Conservation (phyloP, 768 basidiomycete genomes). For the Lentinula guzmanii region DNA sequence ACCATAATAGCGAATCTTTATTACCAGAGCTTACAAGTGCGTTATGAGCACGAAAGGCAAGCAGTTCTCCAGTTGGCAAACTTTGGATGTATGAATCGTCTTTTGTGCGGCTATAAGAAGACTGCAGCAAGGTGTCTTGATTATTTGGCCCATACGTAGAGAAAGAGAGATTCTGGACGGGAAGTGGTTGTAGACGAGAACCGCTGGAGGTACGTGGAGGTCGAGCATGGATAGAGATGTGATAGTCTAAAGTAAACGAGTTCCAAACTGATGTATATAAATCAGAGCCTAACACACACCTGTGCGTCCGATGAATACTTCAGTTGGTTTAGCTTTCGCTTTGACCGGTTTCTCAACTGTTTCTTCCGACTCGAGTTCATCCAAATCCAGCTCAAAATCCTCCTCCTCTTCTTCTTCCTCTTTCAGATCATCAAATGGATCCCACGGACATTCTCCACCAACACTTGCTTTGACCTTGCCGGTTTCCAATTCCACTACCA, state of each 20-base stretch:
- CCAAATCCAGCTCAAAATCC: slow-evolving; percentile 43
- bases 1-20: slow-evolving; percentile 48
- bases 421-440: slow-evolving; percentile 52
- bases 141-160: slow-evolving; percentile 93
- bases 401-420: slow-evolving; percentile 16
- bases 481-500: slow-evolving; percentile 72
- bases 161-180: slow-evolving; percentile 79
- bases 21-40: slow-evolving; percentile 9
- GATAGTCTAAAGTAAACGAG: slow-evolving; percentile 57
- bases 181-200: slow-evolving; percentile 20
- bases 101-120: slow-evolving; percentile 66
- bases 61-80: slow-evolving; percentile 70
- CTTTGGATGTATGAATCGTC: slow-evolving; percentile 81
- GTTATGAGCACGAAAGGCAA: slow-evolving; percentile 55
- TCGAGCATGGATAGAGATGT: slow-evolving; percentile 75
- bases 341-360: slow-evolving; percentile 14
- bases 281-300: neutral
- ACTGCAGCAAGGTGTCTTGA: slow-evolving; percentile 69
- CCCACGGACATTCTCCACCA: slow-evolving; percentile 75
- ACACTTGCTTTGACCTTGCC: slow-evolving; percentile 73
- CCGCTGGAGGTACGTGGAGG: slow-evolving; percentile 21
- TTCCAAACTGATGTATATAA: neutral
- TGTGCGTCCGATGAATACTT: slow-evolving; percentile 63
- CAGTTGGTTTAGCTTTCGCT: slow-evolving; percentile 18
- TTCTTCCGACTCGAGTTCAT: slow-evolving; percentile 47